These are phyloP conservation scores for Conticribra guillardii DNA, from an alignment of 108 stramenopile species.

Conservation along the genomic window DNA sequence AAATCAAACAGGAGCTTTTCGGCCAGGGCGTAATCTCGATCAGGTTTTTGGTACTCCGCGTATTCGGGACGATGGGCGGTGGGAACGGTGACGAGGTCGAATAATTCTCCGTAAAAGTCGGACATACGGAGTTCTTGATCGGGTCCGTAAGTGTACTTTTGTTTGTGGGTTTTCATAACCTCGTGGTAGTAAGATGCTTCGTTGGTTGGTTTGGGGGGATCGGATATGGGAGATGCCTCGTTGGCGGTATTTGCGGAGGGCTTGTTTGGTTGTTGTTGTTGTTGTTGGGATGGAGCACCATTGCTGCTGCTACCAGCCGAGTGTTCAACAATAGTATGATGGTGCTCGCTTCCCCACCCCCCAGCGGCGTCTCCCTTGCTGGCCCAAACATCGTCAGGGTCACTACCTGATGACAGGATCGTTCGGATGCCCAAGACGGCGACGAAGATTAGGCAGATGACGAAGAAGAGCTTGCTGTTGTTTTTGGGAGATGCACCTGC, in stretches of 20 bases:
- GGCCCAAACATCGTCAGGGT: conserved; percentile 7
- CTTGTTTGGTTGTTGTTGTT: too few species aligned
- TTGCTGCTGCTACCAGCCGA: not conserved
- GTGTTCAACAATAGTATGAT: conserved; percentile 14
- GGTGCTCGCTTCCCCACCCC: conserved; percentile 36
- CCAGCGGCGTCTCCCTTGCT: conserved; percentile 32
- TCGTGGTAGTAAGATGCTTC: not conserved
- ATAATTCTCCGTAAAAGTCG: not conserved
- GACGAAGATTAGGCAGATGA: conserved; percentile 32
- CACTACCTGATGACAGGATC: conserved; percentile 1
- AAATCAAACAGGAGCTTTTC: conserved; percentile 33
- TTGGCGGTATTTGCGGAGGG: too few species aligned
- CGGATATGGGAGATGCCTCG: not conserved
- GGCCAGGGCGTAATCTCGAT: not conserved
- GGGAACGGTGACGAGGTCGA: not conserved
- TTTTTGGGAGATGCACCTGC: conserved; percentile 9
- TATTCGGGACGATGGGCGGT: conserved; percentile 19
- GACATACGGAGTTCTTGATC: not conserved
- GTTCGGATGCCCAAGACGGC: conserved; percentile 14
- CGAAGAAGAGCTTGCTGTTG: conserved; percentile 23
- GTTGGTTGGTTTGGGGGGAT: not conserved
- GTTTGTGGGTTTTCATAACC: not conserved
- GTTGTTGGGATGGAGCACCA: conserved; percentile 1
- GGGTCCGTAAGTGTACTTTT: not conserved
- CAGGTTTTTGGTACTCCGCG: conserved; percentile 21